A percentile compares a stretch with the other conserved stretches of the same genome.
These are phyloP conservation scores for Nigrograna mackinnonii DNA, from an alignment of 2,329 filamentous ascomycete species.

Conservation along the genomic window DNA sequence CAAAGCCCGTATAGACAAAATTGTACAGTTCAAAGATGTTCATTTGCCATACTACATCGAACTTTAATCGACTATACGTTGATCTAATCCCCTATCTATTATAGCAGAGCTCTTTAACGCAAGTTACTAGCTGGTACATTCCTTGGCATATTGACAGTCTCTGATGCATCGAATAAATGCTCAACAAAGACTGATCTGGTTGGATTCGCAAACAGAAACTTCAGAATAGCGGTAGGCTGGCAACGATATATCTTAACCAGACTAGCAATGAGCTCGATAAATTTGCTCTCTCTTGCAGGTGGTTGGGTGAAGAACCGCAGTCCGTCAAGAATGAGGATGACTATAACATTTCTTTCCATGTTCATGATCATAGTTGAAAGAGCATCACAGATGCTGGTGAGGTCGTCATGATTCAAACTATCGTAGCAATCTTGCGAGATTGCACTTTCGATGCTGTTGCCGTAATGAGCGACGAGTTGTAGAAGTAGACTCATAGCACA, in stretches of 20 bases:
- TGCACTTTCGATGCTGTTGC: not conserved
- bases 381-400: not conserved
- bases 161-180: not conserved
- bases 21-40: too few relatives aligned
- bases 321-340: not conserved
- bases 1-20: too few relatives aligned
- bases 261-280: not conserved
- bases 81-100: too few relatives aligned
- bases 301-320: not conserved
- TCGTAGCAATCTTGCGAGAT: not conserved
- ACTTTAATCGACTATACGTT: too few relatives aligned
- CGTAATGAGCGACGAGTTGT: not conserved
- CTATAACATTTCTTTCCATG: not conserved
- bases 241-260: not conserved
- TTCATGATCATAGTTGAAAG: not conserved
- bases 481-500: not conserved
- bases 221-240: not conserved
- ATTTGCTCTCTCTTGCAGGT: not conserved
- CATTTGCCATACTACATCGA: too few relatives aligned
- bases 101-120: too few relatives aligned
- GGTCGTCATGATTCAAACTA: not conserved
- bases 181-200: not conserved
- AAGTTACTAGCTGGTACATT: too few relatives aligned
- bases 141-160: not conserved
- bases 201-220: not conserved